phyloP scores from a whole-genome alignment of 371 early-diverging fungal species.

The Saksenaea oblongispora region DNA sequence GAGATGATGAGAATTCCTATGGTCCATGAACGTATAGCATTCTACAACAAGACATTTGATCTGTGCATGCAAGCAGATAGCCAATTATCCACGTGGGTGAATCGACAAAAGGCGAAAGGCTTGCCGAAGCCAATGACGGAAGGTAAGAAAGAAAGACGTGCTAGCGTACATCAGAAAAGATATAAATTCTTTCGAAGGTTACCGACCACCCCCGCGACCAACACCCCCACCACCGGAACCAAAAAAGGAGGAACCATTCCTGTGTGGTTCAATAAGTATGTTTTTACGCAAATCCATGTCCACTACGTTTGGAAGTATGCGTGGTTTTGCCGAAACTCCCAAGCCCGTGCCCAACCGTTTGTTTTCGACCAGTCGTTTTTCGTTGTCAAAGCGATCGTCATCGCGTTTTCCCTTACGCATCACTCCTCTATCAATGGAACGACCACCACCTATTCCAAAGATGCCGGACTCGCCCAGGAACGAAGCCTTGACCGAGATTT shows the following conservation, averaged over 20 bases:
- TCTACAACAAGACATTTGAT: slow-evolving; percentile 35
- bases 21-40: slow-evolving; percentile 31
- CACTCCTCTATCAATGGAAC: background rate
- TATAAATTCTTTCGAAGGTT: slow-evolving; percentile 8
- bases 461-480: background rate
- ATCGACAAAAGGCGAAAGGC: slow-evolving; percentile 21
- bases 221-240: background rate
- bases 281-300: slow-evolving; percentile 9
- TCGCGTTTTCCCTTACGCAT: background rate
- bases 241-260: background rate
- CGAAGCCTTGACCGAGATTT: slow-evolving; percentile 30
- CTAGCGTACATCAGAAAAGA: background rate
- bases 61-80: slow-evolving; percentile 31
- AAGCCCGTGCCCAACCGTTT: background rate
- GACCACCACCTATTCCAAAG: background rate
- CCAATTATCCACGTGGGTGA: slow-evolving; percentile 24
- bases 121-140: slow-evolving; percentile 21
- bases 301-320: background rate
- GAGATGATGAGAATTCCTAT: slow-evolving; percentile 46
- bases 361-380: background rate
- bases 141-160: slow-evolving; percentile 12
- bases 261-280: slow-evolving; percentile 14
- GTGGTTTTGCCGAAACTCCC: background rate
- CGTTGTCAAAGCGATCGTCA: background rate
- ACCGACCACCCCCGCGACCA: slow-evolving; percentile 24